These are phyloP conservation scores for Pythium phragmiticola DNA, from an alignment of 352 stramenopile genomes.

Conservation along the genomic window DNA sequence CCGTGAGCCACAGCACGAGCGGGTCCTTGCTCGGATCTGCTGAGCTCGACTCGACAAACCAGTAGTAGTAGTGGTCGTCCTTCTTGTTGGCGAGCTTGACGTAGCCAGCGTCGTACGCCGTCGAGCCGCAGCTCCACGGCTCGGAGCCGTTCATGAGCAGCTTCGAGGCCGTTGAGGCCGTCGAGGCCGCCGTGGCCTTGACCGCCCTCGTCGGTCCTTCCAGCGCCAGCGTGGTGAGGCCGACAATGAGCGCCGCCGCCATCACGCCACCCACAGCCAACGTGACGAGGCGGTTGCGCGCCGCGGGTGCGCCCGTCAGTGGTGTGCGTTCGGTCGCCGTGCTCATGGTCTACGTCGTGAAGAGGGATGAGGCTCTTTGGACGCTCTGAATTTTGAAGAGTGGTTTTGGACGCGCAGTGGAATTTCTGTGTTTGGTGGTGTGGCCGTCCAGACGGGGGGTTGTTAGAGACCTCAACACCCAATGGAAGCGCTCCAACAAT, in stretches of 20 bases:
- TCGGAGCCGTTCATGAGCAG: conserved; percentile 38
- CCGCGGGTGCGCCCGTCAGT: conserved; percentile 7
- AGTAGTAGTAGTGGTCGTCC: conserved; percentile 71
- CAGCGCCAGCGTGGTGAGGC: neutral
- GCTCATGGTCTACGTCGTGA: neutral
- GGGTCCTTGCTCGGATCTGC: conserved; percentile 32
- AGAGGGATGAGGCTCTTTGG: too few relatives aligned
- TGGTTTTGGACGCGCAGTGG: too few relatives aligned
- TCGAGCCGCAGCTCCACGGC: conserved; percentile 35
- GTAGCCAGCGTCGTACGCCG: conserved; percentile 26
- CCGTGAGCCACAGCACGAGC: conserved; percentile 60
- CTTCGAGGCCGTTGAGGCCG: neutral
- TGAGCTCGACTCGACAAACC: conserved; percentile 51
- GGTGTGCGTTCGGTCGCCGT: conserved; percentile 15
- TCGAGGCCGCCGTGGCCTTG: too few relatives aligned
- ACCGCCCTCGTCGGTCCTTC: neutral
- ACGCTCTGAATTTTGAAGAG: conserved; percentile 22
- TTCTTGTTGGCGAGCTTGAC: conserved; percentile 16
- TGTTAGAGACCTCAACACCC: too few relatives aligned
- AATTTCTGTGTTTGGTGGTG: too few relatives aligned
- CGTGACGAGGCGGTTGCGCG: conserved; percentile 10
- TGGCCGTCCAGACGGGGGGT: too few relatives aligned
- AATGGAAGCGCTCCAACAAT: too few relatives aligned
- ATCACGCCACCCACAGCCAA: neutral
- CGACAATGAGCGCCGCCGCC: conserved; percentile 6